A percentile compares a stretch with the other conserved stretches of the same genome.
These are phyloP conservation scores for Zea luxurians DNA, from an alignment of 176 grass and related monocot species.

Conservation along the genomic window DNA sequence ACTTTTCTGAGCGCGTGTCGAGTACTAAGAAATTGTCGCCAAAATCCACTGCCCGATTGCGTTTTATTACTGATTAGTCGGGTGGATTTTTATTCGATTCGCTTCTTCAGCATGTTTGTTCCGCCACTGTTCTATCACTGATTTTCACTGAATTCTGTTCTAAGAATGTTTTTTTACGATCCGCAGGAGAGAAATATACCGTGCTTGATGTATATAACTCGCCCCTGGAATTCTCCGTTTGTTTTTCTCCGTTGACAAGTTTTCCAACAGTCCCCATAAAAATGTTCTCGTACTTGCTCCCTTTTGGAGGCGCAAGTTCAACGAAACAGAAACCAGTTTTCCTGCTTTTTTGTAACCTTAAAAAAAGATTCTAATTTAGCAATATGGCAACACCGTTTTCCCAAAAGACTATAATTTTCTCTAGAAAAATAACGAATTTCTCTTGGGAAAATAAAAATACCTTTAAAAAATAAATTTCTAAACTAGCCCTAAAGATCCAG, in stretches of 20 bases:
- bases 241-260: background rate
- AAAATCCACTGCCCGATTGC: background rate
- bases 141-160: conserved; percentile 16
- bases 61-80: background rate
- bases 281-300: background rate
- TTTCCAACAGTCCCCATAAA: background rate
- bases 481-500: too few relatives aligned
- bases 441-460: too few relatives aligned
- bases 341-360: too few relatives aligned
- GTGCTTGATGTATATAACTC: background rate
- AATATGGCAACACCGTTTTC: too few relatives aligned
- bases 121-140: background rate
- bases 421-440: too few relatives aligned
- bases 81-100: background rate
- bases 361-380: too few relatives aligned
- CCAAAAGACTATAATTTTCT: too few relatives aligned
- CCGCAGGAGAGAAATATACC: background rate
- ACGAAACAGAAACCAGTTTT: background rate
- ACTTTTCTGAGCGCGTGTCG: background rate
- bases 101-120: conserved; percentile 4
- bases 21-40: background rate
- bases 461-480: too few relatives aligned
- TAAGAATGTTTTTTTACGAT: background rate
- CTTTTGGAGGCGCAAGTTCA: background rate
- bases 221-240: background rate